These are phyloP conservation scores for Oryza nivara DNA, from an alignment of 176 grass and related monocot genomes.

Conservation along the genomic window DNA sequence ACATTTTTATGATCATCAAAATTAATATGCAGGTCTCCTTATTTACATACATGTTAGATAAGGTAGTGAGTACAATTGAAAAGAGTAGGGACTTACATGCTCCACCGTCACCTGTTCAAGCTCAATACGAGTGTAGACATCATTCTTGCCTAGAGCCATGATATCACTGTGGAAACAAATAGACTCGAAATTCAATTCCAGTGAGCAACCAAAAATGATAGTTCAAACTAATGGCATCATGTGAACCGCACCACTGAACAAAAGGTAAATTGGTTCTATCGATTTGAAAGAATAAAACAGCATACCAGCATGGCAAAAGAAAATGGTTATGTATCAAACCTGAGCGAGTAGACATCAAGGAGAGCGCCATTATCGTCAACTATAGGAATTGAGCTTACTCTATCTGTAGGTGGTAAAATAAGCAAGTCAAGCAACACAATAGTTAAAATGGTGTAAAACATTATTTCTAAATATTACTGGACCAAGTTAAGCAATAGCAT, in stretches of 20 bases:
- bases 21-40: neutral
- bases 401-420: slow-evolving; percentile 44
- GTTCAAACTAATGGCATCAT: slow-evolving; percentile 17
- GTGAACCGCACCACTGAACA: neutral
- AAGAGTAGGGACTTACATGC: slow-evolving; percentile 48
- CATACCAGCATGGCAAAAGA: slow-evolving; percentile 24
- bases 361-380: slow-evolving; percentile 63
- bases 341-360: slow-evolving; percentile 61
- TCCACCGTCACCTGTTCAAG: slow-evolving; percentile 61
- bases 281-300: slow-evolving; percentile 17
- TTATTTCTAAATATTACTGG: slow-evolving; percentile 24
- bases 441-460: slow-evolving; percentile 15
- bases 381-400: slow-evolving; percentile 69
- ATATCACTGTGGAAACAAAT: slow-evolving; percentile 58
- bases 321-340: slow-evolving; percentile 46
- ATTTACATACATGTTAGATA: slow-evolving; percentile 1
- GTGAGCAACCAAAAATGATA: slow-evolving; percentile 14
- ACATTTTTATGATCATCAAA: slow-evolving; percentile 11
- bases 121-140: slow-evolving; percentile 63
- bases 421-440: neutral
- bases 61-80: neutral
- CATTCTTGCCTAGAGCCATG: slow-evolving; percentile 69
- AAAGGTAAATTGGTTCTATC: slow-evolving; percentile 14
- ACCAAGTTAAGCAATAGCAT: slow-evolving; percentile 13
- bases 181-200: slow-evolving; percentile 1